Conservation (phyloP, 2,329 filamentous ascomycete genomes). For the Geosmithia putterillii region DNA sequence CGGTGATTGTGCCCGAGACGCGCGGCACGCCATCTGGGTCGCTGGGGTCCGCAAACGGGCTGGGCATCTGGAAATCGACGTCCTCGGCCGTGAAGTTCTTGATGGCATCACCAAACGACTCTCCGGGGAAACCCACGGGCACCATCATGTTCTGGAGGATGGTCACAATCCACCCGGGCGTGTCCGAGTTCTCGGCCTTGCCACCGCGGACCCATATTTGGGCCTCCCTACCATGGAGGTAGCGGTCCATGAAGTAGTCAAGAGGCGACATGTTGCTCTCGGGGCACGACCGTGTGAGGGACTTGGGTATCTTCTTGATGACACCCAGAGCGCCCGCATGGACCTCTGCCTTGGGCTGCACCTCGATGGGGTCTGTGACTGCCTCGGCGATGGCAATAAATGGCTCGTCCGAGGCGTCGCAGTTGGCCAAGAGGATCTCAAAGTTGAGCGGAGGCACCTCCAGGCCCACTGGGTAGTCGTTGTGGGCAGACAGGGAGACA, state of each 20-base stretch:
- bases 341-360: slow-evolving; percentile 58
- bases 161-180: slow-evolving; percentile 72
- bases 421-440: slow-evolving; percentile 75
- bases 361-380: slow-evolving; percentile 50
- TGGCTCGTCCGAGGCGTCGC: slow-evolving; percentile 49
- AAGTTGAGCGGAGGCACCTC: slow-evolving; percentile 72
- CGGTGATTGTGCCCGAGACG: slow-evolving; percentile 73
- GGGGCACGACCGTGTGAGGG: slow-evolving; percentile 63
- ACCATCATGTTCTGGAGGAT: slow-evolving; percentile 73
- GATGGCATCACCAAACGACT: slow-evolving; percentile 70
- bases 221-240: slow-evolving; percentile 67
- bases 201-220: slow-evolving; percentile 77
- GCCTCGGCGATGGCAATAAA: slow-evolving; percentile 72
- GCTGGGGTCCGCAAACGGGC: slow-evolving; percentile 64
- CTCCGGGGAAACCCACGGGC: slow-evolving; percentile 73
- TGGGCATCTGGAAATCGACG: slow-evolving; percentile 76
- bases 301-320: slow-evolving; percentile 60
- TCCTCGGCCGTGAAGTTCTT: slow-evolving; percentile 78
- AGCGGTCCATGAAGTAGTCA: slow-evolving; percentile 68
- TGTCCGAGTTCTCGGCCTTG: slow-evolving; percentile 48
- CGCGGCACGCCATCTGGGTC: slow-evolving; percentile 62
- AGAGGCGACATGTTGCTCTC: slow-evolving; percentile 69
- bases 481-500: slow-evolving; percentile 58
- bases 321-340: slow-evolving; percentile 58
- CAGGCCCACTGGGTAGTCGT: slow-evolving; percentile 68